Base-by-base conservation (phyloP, 805 yeast genomes). In the Limtongozyma cylindracea region DNA sequence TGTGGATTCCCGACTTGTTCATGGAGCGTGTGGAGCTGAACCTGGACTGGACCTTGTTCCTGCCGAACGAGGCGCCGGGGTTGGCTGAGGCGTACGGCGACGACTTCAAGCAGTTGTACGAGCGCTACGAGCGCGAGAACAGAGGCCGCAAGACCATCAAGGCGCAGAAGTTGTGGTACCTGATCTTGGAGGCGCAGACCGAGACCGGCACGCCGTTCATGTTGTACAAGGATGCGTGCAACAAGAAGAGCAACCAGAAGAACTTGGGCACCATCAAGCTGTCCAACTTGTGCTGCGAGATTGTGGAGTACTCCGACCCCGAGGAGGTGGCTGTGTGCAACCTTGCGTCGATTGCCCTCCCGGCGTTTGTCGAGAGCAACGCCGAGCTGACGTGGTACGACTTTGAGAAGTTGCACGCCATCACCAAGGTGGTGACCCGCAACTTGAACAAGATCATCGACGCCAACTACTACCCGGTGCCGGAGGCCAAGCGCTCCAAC, bases 141-240 rank as follows among this genome's bases (percentile, higher is more conserved):
- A 51, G 56, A 31, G 65, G 61, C 23, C 6, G 5, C 6, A 49
- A 53, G 35, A 52, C 58, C 13, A 44, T 61, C 29, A 58, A 56
- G 41, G 69, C 69, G 12, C 69, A 61, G 36, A 61, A 61, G 39
- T 49, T 61, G 30, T 61, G 70, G 70, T 58, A 60, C 31, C 48
- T 65, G 17, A 57, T 61, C 23, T 48, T 61, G 37, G 68, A 61
- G 37, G 62, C 68, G 12, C 70, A 61, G 41, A 61, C 69, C 21
- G 70, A 61, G 42, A 61, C 70, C 16, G 70, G 70, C 37, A 60
- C 66, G 22, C 70, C 70, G 20, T 61, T 61, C 46, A 60, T 61
- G 68, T 46, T 61, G 32, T 61, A 61, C 47, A 61, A 61, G 41
- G 70, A 61, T 43, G 62, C 69, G 9, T 61, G 69, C 43, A 61